Evolutionary conservation across 176 grass and related monocot species (phyloP).

Genomic region (Paspalum vaginatum): DNA sequence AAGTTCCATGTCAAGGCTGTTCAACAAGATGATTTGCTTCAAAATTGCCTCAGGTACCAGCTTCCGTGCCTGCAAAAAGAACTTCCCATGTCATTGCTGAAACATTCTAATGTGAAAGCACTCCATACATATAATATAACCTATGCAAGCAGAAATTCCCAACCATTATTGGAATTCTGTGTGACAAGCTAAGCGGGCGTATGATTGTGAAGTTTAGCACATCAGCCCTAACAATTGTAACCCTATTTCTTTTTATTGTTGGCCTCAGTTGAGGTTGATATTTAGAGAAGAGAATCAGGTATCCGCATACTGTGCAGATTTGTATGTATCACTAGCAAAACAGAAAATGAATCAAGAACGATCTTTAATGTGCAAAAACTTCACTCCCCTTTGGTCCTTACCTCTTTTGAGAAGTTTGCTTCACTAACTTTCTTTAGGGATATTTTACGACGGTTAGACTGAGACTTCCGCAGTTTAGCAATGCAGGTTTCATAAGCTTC

Average conservation of each 20-base stretch:
- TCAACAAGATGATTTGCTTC: slow-evolving; percentile 80
- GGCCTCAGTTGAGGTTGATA: background rate
- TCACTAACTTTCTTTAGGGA: slow-evolving; percentile 71
- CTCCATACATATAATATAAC: background rate
- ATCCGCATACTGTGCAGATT: background rate
- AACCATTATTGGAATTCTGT: background rate
- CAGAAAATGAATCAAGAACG: slow-evolving; percentile 33
- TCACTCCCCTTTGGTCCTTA: slow-evolving; percentile 1
- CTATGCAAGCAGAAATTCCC: background rate
- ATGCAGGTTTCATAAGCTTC: slow-evolving; percentile 79
- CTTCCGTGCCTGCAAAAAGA: slow-evolving; percentile 65
- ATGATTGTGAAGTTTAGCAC: background rate
- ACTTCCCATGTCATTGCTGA: slow-evolving; percentile 21
- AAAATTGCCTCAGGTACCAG: slow-evolving; percentile 66
- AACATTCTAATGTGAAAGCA: slow-evolving; percentile 23
- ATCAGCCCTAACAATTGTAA: background rate
- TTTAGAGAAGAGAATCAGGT: background rate
- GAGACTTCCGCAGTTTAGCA: slow-evolving; percentile 66
- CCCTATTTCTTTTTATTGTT: background rate
- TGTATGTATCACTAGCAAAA: background rate
- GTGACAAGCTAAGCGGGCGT: background rate
- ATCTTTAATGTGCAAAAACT: slow-evolving; percentile 24
- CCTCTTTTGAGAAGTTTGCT: slow-evolving; percentile 75
- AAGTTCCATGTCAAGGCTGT: slow-evolving; percentile 88
- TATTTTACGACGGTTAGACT: slow-evolving; percentile 67